Conservation (phyloP, 2,329 filamentous ascomycete species). For the Colletotrichum cuscutae region DNA sequence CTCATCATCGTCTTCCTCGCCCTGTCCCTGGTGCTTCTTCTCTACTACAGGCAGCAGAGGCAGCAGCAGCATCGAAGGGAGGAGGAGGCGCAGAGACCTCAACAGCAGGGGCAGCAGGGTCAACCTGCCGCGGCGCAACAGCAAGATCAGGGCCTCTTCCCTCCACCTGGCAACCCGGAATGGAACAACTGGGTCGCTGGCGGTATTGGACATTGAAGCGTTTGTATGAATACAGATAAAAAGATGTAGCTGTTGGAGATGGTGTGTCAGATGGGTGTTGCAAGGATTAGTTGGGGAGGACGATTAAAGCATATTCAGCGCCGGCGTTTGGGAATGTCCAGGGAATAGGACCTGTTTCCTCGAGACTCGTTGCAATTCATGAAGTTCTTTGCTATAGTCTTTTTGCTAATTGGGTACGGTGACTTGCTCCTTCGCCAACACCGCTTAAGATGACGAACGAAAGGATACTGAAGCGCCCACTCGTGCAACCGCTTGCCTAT, state of each 20-base stretch:
- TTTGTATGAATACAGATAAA: conserved; percentile 9
- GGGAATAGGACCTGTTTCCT: conserved; percentile 2
- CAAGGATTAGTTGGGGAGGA: background rate
- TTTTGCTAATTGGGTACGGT: background rate
- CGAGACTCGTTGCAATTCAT: background rate
- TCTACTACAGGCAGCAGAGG: conserved; percentile 82
- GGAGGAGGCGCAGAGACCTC: conserved; percentile 48
- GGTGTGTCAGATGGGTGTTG: background rate
- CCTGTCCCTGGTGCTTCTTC: conserved; percentile 76
- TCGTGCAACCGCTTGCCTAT: background rate
- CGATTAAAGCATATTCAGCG: conserved; percentile 30
- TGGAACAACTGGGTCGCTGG: conserved; percentile 73
- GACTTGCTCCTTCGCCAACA: background rate
- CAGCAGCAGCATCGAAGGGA: conserved; percentile 65
- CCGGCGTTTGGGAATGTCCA: conserved; percentile 13
- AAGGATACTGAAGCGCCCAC: background rate
- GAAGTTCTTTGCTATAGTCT: background rate
- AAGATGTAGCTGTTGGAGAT: background rate
- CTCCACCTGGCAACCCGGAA: conserved; percentile 73
- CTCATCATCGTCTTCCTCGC: conserved; percentile 84
- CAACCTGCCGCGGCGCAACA: conserved; percentile 42
- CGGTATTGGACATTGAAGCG: conserved; percentile 67
- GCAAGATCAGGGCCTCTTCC: conserved; percentile 44
- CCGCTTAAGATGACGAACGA: background rate
- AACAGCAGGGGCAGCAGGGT: conserved; percentile 38